phyloP scores from a whole-genome alignment of 495 filamentous ascomycete genomes.

The Hypoxylon crocopeplum region DNA sequence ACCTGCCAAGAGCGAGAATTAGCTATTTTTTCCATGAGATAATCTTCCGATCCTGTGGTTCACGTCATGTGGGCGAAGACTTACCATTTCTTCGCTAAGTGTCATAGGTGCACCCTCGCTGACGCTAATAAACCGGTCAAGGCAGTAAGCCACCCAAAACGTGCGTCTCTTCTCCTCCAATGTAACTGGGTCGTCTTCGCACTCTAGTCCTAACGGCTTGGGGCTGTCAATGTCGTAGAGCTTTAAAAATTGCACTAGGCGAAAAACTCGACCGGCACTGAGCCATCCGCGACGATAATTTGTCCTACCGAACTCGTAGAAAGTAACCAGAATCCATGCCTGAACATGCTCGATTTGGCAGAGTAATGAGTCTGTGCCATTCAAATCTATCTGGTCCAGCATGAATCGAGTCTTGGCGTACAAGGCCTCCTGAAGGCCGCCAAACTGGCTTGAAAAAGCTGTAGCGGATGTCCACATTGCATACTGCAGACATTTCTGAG shows the following conservation, averaged over 20 bases:
- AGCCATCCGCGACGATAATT: slow-evolving; percentile 57
- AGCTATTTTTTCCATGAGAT: slow-evolving; percentile 1
- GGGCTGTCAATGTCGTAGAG: slow-evolving; percentile 58
- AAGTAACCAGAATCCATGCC: slow-evolving; percentile 60
- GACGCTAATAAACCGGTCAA: slow-evolving; percentile 61
- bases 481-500: slow-evolving; percentile 55
- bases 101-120: slow-evolving; percentile 55
- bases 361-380: slow-evolving; percentile 32
- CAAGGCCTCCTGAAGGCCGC: slow-evolving; percentile 51
- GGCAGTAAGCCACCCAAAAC: slow-evolving; percentile 63
- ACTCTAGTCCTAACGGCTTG: slow-evolving; percentile 21
- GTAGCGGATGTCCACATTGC: slow-evolving; percentile 65
- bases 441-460: slow-evolving; percentile 60
- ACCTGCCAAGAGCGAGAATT: slow-evolving; percentile 34
- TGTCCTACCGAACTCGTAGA: slow-evolving; percentile 60
- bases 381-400: slow-evolving; percentile 49
- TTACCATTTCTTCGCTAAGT: slow-evolving; percentile 58
- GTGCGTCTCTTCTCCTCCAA: slow-evolving; percentile 59
- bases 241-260: slow-evolving; percentile 57
- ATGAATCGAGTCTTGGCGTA: slow-evolving; percentile 58
- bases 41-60: slow-evolving; percentile 6
- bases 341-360: slow-evolving; percentile 56
- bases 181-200: slow-evolving; percentile 36
- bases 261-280: slow-evolving; percentile 62
- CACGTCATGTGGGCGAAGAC: slow-evolving; percentile 10